These are phyloP conservation scores for Centaurea solstitialis DNA, from an alignment of 129 eudicot genomes.

Conservation along the genomic window DNA sequence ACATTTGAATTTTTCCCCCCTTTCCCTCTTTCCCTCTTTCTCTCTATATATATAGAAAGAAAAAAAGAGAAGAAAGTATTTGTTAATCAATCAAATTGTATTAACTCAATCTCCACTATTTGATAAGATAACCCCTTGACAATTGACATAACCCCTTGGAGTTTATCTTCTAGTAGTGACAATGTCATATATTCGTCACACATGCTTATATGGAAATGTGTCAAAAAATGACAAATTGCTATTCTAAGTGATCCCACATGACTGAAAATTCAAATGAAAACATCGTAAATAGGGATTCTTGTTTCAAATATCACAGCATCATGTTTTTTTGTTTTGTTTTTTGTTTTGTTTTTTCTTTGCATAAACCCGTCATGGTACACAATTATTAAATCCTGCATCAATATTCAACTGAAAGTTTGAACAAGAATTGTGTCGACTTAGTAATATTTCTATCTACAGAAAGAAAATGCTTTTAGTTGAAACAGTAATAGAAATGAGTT, in stretches of 20 bases:
- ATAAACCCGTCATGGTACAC: neutral
- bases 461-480: too few relatives aligned
- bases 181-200: neutral
- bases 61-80: too few relatives aligned
- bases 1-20: too few relatives aligned
- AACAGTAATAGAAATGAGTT: neutral
- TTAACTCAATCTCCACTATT: too few relatives aligned
- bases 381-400: neutral
- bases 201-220: neutral
- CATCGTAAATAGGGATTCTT: too few relatives aligned
- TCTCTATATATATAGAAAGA: too few relatives aligned
- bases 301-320: neutral
- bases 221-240: neutral
- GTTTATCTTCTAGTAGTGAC: too few relatives aligned
- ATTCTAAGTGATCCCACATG: neutral
- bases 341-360: too few relatives aligned
- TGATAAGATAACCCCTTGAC: too few relatives aligned
- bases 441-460: neutral
- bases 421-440: neutral
- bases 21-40: too few relatives aligned
- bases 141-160: too few relatives aligned
- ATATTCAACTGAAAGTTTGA: neutral
- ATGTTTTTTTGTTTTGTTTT: neutral
- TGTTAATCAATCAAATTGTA: too few relatives aligned
- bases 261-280: neutral